Evolutionary conservation across 805 yeast species (phyloP), one percentile per base, ranked within the genome.

Genomic region (Candida mattraensis): DNA sequence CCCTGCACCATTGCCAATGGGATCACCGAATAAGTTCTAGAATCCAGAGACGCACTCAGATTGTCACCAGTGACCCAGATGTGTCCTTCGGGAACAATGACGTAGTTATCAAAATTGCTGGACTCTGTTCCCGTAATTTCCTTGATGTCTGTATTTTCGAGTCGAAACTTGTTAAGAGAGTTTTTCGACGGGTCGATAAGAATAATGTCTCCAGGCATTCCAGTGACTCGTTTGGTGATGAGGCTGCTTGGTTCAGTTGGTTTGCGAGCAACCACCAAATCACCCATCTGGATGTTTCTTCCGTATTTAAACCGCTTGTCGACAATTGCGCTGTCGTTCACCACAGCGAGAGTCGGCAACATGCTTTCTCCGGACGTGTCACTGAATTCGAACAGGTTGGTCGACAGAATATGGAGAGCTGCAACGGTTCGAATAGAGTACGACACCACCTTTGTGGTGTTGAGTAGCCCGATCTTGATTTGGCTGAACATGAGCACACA

Each of bases 1-100:
- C 98, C 99, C 48, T 80, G 80, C 3, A 93, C 80, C 24, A 93
- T 64, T 0, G 81, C 98, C 79, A 87, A 69, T 2, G 99, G 98
- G 22, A 93, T 64, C n/a, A 82, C 87, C 24, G 89, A 85, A 56
- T 93, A 93, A 0, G 87, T 77, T 47, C 99, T 68, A 4, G 96
- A 87, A 53, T 93, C 99, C 30, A 89, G 65, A 14, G 96, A 86
- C 47, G 82, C 87, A 18, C 87, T 74, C 39, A 91, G 61, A 54
- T 93, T 93, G 54, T 93, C 99, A 2, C 99, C 99, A 0, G 97
- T 87, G 3, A 89, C 82, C 98, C 98, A 93, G 30, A 87, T 85
- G 61, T 93, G 99, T 3, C 99, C 99, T 47, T 80, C 77, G 1
- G 99, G 99, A 0, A 93, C 89, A 37, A 66, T 69, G 7, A 91